A percentile compares a stretch with the other conserved stretches of the same genome.
Evolutionary conservation across 257 asterid genomes (phyloP).

Genomic region (Marsdenia floribunda): DNA sequence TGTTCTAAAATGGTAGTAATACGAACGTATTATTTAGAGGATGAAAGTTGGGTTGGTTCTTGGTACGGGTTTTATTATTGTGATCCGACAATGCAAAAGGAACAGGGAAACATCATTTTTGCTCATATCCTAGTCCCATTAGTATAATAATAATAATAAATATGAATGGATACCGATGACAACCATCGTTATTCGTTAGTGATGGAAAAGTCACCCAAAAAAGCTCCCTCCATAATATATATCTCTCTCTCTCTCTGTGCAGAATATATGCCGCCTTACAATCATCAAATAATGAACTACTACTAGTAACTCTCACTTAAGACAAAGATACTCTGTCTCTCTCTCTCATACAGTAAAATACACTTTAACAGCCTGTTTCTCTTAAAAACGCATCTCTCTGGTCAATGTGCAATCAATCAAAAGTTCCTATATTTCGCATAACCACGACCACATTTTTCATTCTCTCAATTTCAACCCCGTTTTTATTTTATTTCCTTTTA

Average conservation of each 20-base stretch:
- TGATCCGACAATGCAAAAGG: not conserved
- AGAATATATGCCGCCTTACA: slow-evolving; percentile 10
- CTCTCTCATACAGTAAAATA: not conserved
- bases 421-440: no score
- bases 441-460: not conserved
- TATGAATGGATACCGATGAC: not conserved
- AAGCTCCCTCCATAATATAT: not conserved
- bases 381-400: not conserved
- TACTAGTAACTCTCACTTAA: not conserved
- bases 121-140: not conserved
- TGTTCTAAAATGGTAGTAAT: no score
- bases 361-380: slow-evolving; percentile 1
- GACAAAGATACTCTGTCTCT: not conserved
- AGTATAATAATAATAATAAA: not conserved
- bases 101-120: not conserved
- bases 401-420: no score
- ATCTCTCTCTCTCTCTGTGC: not conserved
- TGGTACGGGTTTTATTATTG: not conserved
- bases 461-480: not conserved
- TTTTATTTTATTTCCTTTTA: not conserved
- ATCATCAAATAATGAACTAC: not conserved
- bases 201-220: not conserved
- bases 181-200: not conserved
- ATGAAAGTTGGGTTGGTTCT: not conserved
- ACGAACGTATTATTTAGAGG: not conserved